phyloP scores from a whole-genome alignment of 2,329 filamentous ascomycete species.

The Sclerotinia minor region DNA sequence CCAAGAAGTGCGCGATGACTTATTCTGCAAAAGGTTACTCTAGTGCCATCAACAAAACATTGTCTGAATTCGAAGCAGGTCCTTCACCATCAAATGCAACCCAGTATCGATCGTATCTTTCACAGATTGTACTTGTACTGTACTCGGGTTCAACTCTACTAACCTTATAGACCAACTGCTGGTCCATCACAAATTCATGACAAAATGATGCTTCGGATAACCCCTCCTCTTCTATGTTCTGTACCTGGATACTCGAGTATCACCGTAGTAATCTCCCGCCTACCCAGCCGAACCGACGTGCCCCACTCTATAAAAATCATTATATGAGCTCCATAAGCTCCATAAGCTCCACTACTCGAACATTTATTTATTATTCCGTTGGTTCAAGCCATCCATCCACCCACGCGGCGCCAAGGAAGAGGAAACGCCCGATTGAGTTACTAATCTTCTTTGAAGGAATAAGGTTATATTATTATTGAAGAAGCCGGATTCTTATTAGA shows the following conservation, averaged over 20 bases:
- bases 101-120: too few species aligned
- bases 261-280: conserved; percentile 17
- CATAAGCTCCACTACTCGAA: neutral
- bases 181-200: neutral
- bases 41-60: neutral
- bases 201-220: neutral
- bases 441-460: neutral
- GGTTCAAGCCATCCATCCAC: conserved; percentile 4
- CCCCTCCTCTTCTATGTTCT: conserved; percentile 1
- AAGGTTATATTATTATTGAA: neutral
- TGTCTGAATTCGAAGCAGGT: neutral
- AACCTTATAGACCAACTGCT: too few species aligned
- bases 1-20: neutral
- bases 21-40: neutral
- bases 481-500: neutral
- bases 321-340: neutral
- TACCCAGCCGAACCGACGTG: neutral
- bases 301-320: conserved; percentile 10
- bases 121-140: neutral
- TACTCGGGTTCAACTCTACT: neutral
- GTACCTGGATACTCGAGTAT: conserved; percentile 4
- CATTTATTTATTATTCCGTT: neutral
- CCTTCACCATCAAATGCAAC: neutral
- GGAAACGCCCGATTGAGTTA: neutral
- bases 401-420: conserved; percentile 7